Base-by-base conservation (phyloP, 2,329 filamentous ascomycete species). In the Diplodia sapinea region DNA sequence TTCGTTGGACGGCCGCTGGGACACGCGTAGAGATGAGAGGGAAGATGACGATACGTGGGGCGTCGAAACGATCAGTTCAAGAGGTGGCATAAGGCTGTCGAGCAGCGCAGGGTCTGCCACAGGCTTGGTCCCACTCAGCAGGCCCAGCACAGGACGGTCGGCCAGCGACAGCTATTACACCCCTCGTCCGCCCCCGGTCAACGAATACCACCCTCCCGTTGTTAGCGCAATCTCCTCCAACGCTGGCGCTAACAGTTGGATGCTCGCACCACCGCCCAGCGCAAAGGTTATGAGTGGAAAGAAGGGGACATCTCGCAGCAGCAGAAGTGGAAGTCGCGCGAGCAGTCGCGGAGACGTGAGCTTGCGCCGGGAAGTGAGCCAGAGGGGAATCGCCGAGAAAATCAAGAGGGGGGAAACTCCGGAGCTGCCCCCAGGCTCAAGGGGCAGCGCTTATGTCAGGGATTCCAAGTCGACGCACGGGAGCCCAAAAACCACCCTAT, bases 251-350 rank as follows among this genome's bases (percentile, higher is more conserved):
- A 90, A 91, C 66, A 86, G 85, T 74, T 97, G 94, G 94, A 97
- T 97, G 93, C 82, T 96, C 63, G 92, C 96, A 75, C 94, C 94
- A 2, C 93, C 93, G 1, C 94, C 94, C n/a, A 87, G 90, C 40
- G 93, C 94, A 67, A 93, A 90, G 77, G 85, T 97, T 69, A 97
- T 97, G 94, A 91, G 91, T 71, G 94, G 93, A 71, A 95, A 94
- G 77, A 87, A 91, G 43, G 87, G 88, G 36, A 72, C 70, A 3
- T 55, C 55, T 7, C 87, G 85, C 73, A 82, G 89, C 65, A 89
- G 87, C 70, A 82, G 82, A 43, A 91, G 88, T 74, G 71, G 69
- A n/a, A 80, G 78, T 57, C 74, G 77, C 8, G 75, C 76, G 23
- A 80, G 78, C 71, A 82, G 81, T 67, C 76, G 79, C 57, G 72